phyloP scores from a whole-genome alignment of 306 rosid species.

The Betula pendula region DNA sequence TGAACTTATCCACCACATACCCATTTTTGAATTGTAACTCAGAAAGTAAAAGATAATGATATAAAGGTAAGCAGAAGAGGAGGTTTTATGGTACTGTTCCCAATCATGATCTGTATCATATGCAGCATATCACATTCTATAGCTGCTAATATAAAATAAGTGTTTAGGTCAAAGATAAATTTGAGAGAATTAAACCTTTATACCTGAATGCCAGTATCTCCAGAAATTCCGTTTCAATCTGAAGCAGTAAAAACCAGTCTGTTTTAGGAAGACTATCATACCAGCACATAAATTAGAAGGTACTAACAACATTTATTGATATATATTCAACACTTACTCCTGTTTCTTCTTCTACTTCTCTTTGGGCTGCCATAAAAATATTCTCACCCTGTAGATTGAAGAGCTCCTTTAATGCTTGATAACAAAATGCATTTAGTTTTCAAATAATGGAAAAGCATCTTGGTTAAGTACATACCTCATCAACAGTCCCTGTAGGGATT shows the following conservation, averaged over 20 bases:
- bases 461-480: slow-evolving; percentile 36
- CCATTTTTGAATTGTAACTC: not conserved
- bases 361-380: slow-evolving; percentile 37
- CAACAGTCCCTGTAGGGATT: slow-evolving; percentile 57
- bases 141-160: not conserved
- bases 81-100: too few relatives aligned
- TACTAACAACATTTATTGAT: slow-evolving; percentile 15
- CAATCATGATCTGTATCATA: too few relatives aligned
- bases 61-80: too few relatives aligned
- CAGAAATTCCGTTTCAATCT: slow-evolving; percentile 52
- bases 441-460: not conserved
- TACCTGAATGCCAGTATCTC: slow-evolving; percentile 58
- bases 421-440: slow-evolving; percentile 14
- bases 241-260: slow-evolving; percentile 15
- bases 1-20: not conserved
- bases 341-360: slow-evolving; percentile 70
- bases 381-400: slow-evolving; percentile 50
- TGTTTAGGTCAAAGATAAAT: not conserved
- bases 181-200: not conserved
- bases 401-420: slow-evolving; percentile 15
- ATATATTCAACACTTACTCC: slow-evolving; percentile 42
- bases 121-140: not conserved
- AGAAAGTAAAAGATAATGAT: not conserved
- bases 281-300: slow-evolving; percentile 1
- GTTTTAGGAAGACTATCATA: slow-evolving; percentile 4